A percentile compares a stretch with the other conserved stretches of the same genome.
phyloP scores from a whole-genome alignment of 2,329 filamentous ascomycete species.

The Clonostachys rhizophaga region DNA sequence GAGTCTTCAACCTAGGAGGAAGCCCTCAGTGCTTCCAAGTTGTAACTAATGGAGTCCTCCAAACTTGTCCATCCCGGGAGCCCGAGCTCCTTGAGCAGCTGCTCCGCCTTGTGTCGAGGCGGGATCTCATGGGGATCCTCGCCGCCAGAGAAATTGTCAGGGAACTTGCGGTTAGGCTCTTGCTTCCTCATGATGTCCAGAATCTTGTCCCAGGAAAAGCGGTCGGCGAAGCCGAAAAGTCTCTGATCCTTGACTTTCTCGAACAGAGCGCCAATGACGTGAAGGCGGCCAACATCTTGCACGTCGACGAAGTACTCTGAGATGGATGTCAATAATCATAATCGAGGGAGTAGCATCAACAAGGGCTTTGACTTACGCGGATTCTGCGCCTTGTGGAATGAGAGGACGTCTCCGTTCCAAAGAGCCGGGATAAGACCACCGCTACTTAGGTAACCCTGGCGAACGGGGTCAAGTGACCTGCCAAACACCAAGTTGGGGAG shows the following conservation, averaged over 20 bases:
- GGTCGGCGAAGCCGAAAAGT: slow-evolving; percentile 46
- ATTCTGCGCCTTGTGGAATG: not conserved
- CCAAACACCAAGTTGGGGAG: slow-evolving; percentile 20
- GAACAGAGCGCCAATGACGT: slow-evolving; percentile 45
- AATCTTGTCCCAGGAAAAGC: slow-evolving; percentile 38
- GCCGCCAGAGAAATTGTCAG: slow-evolving; percentile 12
- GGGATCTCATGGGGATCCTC: slow-evolving; percentile 3
- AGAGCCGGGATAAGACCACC: slow-evolving; percentile 9
- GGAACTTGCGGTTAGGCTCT: slow-evolving; percentile 10
- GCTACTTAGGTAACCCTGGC: slow-evolving; percentile 14
- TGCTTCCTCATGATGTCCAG: slow-evolving; percentile 15
- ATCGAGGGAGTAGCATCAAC: too few species aligned
- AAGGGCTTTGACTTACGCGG: too few species aligned
- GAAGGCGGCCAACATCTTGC: slow-evolving; percentile 42
- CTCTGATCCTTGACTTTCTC: slow-evolving; percentile 39
- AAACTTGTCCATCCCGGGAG: slow-evolving; percentile 9
- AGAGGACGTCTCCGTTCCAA: slow-evolving; percentile 9
- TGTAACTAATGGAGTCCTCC: slow-evolving; percentile 1
- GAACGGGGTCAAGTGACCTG: slow-evolving; percentile 6
- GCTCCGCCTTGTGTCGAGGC: slow-evolving; percentile 7
- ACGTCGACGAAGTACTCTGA: slow-evolving; percentile 40
- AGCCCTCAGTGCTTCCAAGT: not conserved
- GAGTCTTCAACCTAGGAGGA: too few species aligned
- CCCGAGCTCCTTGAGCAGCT: slow-evolving; percentile 8
- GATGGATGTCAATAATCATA: too few species aligned